These are phyloP conservation scores for Vigna angularis DNA, from an alignment of 306 rosid species.

Conservation along the genomic window DNA sequence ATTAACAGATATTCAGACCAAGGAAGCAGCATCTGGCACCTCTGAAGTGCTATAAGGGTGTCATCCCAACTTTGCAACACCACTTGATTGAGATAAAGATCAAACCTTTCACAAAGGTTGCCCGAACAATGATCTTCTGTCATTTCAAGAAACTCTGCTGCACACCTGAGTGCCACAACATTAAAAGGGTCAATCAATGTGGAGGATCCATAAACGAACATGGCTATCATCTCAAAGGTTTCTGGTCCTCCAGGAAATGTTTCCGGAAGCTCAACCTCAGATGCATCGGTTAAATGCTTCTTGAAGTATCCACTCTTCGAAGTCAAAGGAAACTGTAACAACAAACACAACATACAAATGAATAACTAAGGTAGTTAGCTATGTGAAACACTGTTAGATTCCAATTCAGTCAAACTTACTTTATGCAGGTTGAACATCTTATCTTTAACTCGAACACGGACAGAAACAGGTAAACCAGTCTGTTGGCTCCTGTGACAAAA, in stretches of 20 bases:
- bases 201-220: constrained; percentile 77
- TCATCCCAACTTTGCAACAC: constrained; percentile 93
- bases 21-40: constrained; percentile 77
- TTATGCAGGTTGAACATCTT: constrained; percentile 77
- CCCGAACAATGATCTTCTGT: constrained; percentile 69
- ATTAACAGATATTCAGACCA: constrained; percentile 82
- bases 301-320: constrained; percentile 91
- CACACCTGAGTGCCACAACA: constrained; percentile 79
- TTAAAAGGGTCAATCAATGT: constrained; percentile 83
- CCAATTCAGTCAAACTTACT: constrained; percentile 44
- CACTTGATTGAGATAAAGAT: constrained; percentile 84
- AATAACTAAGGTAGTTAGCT: not conserved
- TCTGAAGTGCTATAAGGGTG: constrained; percentile 81
- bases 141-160: constrained; percentile 89
- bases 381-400: not conserved
- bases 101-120: constrained; percentile 76
- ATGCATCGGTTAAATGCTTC: constrained; percentile 56
- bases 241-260: constrained; percentile 89
- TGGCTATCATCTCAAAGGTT: constrained; percentile 77
- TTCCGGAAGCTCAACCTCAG: constrained; percentile 72
- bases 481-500: constrained; percentile 80
- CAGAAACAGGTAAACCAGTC: constrained; percentile 83
- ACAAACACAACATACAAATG: constrained; percentile 3
- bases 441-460: constrained; percentile 63
- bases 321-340: constrained; percentile 65